Base-by-base conservation (phyloP, 495 filamentous ascomycete genomes). In the Poronia punctata region DNA sequence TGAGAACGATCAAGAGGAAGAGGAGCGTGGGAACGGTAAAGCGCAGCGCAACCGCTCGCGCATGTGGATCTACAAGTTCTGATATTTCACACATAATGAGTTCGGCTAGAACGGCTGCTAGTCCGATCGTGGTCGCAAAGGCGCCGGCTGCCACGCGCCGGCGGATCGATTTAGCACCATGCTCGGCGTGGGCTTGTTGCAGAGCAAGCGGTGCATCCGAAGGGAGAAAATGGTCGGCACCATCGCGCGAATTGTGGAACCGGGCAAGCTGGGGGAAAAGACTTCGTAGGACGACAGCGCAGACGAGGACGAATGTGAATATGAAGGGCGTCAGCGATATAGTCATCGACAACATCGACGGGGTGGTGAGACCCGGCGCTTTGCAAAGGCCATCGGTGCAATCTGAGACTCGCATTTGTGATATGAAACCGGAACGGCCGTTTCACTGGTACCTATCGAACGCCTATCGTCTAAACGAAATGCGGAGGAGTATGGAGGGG, bases 1-100 rank as follows among this genome's bases (percentile, higher is more conserved):
- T 83, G 6, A 80, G 63, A 11, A 82, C 66, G 19, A 88, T 64
- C 27, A 87, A 66, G 40, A 83, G 67, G 43, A 83, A 66, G 9
- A 89, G 58, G 12, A 90, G 60, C 15, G 72, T 68, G 4, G 75
- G 70, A 21, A 89, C 69, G 2, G 79, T 82, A n/a, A 79, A 53
- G 44, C 74, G 70, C 46, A 88, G 62, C 23, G 76, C 82, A 14
- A 77, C 48, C 4, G 64, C 66, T 16, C 86, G 69, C 18, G 80
- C 82, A 15, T 66, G 60, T 16, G 75, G 67, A 45, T 80, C 70
- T 23, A 87, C 64, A 5, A 76, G 69, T 45, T 83, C 82, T n/a
- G 79, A 78, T 35, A 92, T 83, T 57, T 92, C 85, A 46, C 83
- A 84, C 10, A 89, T 62, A 15, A 92, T 79, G 33, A 89, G 54